Evolutionary conservation across 1,139 yeast genomes (phyloP).

Genomic region (Spathaspora sp.): DNA sequence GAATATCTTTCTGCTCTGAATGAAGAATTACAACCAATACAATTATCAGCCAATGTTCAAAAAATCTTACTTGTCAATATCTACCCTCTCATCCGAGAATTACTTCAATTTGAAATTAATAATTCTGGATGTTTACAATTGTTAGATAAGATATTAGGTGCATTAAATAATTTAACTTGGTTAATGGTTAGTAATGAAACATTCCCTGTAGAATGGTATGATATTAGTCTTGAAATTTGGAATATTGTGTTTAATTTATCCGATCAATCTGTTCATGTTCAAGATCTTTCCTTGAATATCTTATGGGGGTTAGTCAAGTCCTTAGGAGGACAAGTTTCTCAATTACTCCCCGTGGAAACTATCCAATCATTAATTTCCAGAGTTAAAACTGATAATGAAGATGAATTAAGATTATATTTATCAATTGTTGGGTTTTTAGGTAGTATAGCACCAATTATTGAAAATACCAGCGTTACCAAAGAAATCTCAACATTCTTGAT

Average conservation of each 20-base stretch:
- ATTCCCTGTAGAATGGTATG: constrained; percentile 40
- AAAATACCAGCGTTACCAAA: constrained; percentile 45
- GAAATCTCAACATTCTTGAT: constrained; percentile 49
- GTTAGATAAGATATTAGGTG: constrained; percentile 55
- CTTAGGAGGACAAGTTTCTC: constrained; percentile 33
- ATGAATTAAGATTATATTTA: constrained; percentile 24
- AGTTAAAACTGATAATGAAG: constrained; percentile 16
- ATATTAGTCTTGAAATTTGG: constrained; percentile 37
- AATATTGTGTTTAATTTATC: constrained; percentile 21
- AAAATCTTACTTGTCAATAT: constrained; percentile 28
- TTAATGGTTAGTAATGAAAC: constrained; percentile 36
- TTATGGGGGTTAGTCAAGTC: constrained; percentile 61
- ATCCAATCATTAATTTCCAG: constrained; percentile 25
- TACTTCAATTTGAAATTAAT: constrained; percentile 31
- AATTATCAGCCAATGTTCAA: constrained; percentile 22
- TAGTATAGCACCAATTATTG: constrained; percentile 49
- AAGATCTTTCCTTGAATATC: constrained; percentile 53
- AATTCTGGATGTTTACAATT: constrained; percentile 33
- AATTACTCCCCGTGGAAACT: constrained; percentile 24
- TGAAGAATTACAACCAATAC: constrained; percentile 17
- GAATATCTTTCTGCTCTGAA: constrained; percentile 48
- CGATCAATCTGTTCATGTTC: constrained; percentile 17
- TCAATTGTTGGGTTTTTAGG: constrained; percentile 55
- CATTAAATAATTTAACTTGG: constrained; percentile 72
- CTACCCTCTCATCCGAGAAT: constrained; percentile 41